Percentiles rank a stretch among this genome's conserved stretches.
Conservation (phyloP, 225 moss, liverwort and hornwort species). For the Asterella californica region DNA sequence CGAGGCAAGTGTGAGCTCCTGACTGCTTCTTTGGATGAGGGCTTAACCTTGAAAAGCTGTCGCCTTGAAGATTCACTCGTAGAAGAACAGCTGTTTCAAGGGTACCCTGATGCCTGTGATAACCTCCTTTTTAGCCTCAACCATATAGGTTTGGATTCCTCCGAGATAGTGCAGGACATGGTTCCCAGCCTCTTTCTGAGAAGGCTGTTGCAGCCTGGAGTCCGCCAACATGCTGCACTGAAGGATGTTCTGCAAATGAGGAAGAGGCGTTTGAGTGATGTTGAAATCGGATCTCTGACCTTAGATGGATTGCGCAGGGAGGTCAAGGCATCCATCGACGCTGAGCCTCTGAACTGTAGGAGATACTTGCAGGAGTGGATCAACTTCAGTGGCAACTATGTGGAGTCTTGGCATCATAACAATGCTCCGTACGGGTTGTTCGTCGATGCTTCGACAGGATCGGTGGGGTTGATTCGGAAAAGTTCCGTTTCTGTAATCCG, state of each 20-base stretch:
- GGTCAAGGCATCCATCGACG: conserved; percentile 59
- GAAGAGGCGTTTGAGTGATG: conserved; percentile 62
- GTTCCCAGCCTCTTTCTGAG: conserved; percentile 75
- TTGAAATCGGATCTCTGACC: conserved; percentile 71
- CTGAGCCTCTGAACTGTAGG: conserved; percentile 50
- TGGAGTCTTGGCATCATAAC: conserved; percentile 60
- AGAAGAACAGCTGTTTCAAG: conserved; percentile 76
- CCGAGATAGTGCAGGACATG: conserved; percentile 32
- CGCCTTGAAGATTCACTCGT: conserved; percentile 62
- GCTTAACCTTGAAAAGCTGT: conserved; percentile 46
- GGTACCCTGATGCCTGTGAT: conserved; percentile 67
- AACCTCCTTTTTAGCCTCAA: conserved; percentile 80
- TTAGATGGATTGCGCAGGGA: conserved; percentile 80
- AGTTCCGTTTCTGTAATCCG: conserved; percentile 78
- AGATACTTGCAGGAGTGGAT: conserved; percentile 74
- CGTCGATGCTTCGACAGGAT: conserved; percentile 52
- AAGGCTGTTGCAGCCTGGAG: conserved; percentile 85
- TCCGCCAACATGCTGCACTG: conserved; percentile 70
- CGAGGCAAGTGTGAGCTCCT: conserved; percentile 52
- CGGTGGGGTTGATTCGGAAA: conserved; percentile 77
- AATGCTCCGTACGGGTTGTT: conserved; percentile 66
- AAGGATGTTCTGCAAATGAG: conserved; percentile 62
- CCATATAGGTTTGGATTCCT: conserved; percentile 47
- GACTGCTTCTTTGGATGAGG: conserved; percentile 58
- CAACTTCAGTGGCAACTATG: conserved; percentile 61